Evolutionary conservation across 257 asterid genomes (phyloP).

Genomic region (Plantago elongata): DNA sequence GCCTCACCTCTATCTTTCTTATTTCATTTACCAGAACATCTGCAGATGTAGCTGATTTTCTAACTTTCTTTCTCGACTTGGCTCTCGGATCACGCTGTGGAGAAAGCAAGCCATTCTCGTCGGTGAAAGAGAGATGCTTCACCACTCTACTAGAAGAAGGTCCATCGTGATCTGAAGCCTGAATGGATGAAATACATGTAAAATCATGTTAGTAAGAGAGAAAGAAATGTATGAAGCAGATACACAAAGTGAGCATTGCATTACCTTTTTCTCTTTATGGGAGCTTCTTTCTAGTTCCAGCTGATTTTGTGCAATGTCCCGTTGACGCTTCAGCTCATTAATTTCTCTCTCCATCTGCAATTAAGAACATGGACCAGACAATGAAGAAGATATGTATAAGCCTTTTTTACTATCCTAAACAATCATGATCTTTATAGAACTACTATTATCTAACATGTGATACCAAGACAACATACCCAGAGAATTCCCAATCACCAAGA

Average conservation of each 20-base stretch:
- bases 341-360: conserved; percentile 88
- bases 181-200: conserved; percentile 22
- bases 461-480: background rate
- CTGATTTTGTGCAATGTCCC: conserved; percentile 75
- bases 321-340: conserved; percentile 75
- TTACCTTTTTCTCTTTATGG: conserved; percentile 64
- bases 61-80: conserved; percentile 38
- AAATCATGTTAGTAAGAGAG: conserved; percentile 7
- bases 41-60: conserved; percentile 49
- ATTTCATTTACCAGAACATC: conserved; percentile 67
- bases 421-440: background rate
- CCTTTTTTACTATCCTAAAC: too few species aligned
- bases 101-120: conserved; percentile 36
- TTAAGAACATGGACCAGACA: conserved; percentile 23
- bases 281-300: conserved; percentile 75
- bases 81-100: conserved; percentile 27
- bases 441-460: too few species aligned
- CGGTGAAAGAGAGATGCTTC: conserved; percentile 60
- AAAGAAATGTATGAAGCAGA: background rate
- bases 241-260: background rate
- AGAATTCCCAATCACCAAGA: background rate
- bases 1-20: conserved; percentile 80
- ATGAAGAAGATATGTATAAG: background rate
- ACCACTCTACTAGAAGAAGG: conserved; percentile 75
- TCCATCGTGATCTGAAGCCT: conserved; percentile 61